Conservation (phyloP, 169 alveolate species). For the Cryptosporidium sp. region DNA sequence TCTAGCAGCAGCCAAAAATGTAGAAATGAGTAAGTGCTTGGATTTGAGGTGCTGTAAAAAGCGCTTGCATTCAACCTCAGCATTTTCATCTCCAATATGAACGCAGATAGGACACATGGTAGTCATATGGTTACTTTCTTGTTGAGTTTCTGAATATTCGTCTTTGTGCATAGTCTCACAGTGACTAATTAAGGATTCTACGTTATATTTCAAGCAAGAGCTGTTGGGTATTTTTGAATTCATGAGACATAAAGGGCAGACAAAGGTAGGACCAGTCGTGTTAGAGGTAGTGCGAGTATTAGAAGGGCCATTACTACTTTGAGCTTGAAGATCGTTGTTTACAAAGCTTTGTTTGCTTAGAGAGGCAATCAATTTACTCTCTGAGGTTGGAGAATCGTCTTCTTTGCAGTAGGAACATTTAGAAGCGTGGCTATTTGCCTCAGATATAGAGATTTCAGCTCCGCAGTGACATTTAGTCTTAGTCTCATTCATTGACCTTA, state of each 20-base stretch:
- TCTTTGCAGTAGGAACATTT: constrained; percentile 45
- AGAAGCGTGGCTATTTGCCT: constrained; percentile 56
- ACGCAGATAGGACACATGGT: constrained; percentile 75
- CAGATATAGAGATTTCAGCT: constrained; percentile 21
- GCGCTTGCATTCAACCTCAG: constrained; percentile 43
- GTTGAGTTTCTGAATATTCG: constrained; percentile 22
- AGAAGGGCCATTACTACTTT: not conserved
- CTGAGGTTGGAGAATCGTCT: constrained; percentile 7
- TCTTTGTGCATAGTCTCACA: constrained; percentile 52
- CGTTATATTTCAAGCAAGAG: constrained; percentile 52
- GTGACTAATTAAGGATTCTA: constrained; percentile 47
- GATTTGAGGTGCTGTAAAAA: constrained; percentile 43
- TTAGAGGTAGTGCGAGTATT: constrained; percentile 3
- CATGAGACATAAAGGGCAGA: constrained; percentile 67
- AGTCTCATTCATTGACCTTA: constrained; percentile 43
- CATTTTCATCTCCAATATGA: constrained; percentile 72
- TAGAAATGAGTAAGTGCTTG: constrained; percentile 47
- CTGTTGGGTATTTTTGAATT: constrained; percentile 24
- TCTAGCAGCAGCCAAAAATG: constrained; percentile 74
- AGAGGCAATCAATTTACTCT: constrained; percentile 22
- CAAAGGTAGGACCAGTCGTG: constrained; percentile 56
- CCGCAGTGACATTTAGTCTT: constrained; percentile 63
- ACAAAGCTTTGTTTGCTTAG: not conserved
- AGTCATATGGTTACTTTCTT: not conserved
- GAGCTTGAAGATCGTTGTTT: constrained; percentile 15